phyloP scores from a whole-genome alignment of 2,329 filamentous ascomycete species.

The Colletotrichum lindemuthianum region DNA sequence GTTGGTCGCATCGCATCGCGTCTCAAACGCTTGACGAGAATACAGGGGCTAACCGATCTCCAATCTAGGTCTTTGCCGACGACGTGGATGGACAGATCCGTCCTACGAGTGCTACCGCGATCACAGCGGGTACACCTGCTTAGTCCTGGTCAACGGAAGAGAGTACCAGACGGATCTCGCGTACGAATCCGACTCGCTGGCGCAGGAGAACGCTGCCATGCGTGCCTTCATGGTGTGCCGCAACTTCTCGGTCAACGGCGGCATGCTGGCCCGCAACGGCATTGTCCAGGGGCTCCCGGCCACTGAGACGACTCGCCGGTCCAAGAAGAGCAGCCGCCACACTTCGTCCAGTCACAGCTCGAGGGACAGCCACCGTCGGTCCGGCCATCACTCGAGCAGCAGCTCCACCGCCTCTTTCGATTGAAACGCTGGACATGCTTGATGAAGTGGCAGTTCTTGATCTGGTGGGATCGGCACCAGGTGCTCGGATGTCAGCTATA shows the following conservation, averaged over 20 bases:
- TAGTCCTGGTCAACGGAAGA: slow-evolving; percentile 93
- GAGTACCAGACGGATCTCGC: slow-evolving; percentile 93
- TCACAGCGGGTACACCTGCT: slow-evolving; percentile 82
- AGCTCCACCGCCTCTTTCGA: slow-evolving; percentile 70
- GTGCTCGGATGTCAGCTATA: background rate
- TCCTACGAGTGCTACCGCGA: slow-evolving; percentile 85
- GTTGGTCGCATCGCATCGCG: background rate
- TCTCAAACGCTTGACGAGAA: slow-evolving; percentile 1
- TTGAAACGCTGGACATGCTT: slow-evolving; percentile 40
- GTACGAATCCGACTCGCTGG: slow-evolving; percentile 83
- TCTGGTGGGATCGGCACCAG: no score
- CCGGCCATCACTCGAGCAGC: slow-evolving; percentile 69
- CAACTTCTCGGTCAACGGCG: slow-evolving; percentile 96
- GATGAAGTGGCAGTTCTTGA: slow-evolving; percentile 30
- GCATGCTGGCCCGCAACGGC: slow-evolving; percentile 80
- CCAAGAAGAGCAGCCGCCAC: slow-evolving; percentile 60
- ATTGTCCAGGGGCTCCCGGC: slow-evolving; percentile 74
- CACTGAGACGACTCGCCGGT: slow-evolving; percentile 59
- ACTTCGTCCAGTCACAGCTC: slow-evolving; percentile 52
- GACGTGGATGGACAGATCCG: slow-evolving; percentile 92
- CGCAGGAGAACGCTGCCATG: slow-evolving; percentile 94
- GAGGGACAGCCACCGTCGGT: slow-evolving; percentile 58
- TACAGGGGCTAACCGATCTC: slow-evolving; percentile 47
- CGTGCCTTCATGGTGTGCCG: slow-evolving; percentile 97
- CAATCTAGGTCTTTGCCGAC: slow-evolving; percentile 84